These are phyloP conservation scores for Cardamine occulta DNA, from an alignment of 345 rosid genomes.

Conservation along the genomic window DNA sequence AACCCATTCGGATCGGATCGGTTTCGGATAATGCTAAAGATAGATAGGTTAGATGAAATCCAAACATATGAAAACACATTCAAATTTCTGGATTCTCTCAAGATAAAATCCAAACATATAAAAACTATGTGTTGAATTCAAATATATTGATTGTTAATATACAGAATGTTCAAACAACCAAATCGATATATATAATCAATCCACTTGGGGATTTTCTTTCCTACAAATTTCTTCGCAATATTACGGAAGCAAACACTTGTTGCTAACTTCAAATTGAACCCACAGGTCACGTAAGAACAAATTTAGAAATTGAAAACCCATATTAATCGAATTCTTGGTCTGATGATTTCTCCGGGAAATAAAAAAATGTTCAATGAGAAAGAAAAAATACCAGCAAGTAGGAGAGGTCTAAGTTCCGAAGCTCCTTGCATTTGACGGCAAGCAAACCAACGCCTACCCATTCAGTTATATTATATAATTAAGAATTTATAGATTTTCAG, in stretches of 20 bases:
- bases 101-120: neutral
- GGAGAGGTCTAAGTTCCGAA: slow-evolving; percentile 54
- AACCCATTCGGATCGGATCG: too few relatives aligned
- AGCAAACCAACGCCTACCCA: slow-evolving; percentile 55
- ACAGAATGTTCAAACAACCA: neutral
- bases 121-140: neutral
- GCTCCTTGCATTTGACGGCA: slow-evolving; percentile 52
- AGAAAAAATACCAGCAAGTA: slow-evolving; percentile 45
- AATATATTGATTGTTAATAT: neutral
- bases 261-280: neutral
- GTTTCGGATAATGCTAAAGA: too few relatives aligned
- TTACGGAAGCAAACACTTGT: neutral
- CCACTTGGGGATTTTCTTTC: neutral
- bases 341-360: neutral
- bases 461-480: too few relatives aligned
- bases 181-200: neutral
- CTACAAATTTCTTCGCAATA: neutral
- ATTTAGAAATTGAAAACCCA: neutral
- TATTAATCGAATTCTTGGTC: neutral
- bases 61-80: too few relatives aligned
- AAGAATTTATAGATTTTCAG: too few relatives aligned
- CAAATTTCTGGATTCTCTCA: neutral
- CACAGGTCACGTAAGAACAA: neutral
- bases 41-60: too few relatives aligned
- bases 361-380: neutral